These are phyloP conservation scores for Claviceps africana DNA, from an alignment of 2,329 filamentous ascomycete genomes.

Conservation along the genomic window DNA sequence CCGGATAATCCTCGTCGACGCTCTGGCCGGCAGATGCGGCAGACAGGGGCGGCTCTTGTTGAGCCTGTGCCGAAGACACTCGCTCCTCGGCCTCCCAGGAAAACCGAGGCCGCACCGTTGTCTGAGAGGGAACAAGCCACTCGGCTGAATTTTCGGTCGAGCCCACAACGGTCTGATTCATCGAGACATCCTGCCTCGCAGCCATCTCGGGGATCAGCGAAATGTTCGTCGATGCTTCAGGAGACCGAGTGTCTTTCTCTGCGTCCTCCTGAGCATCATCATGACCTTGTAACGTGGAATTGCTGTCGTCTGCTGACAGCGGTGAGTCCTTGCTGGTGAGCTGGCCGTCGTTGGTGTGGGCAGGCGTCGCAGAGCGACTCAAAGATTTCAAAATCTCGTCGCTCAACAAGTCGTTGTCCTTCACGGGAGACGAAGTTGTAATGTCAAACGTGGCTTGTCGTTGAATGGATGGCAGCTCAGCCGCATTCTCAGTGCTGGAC, in stretches of 20 bases:
- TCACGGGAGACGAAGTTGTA: conserved; percentile 37
- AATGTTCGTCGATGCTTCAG: not conserved
- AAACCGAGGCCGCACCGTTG: conserved; percentile 17
- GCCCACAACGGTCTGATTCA: not conserved
- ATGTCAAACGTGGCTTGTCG: conserved; percentile 34
- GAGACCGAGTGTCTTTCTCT: conserved; percentile 7
- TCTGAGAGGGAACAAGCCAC: conserved; percentile 1
- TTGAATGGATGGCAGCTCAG: conserved; percentile 23
- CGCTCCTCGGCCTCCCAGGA: conserved; percentile 26
- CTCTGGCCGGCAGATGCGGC: not conserved
- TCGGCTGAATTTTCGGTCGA: not conserved
- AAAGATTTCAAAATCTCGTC: conserved; percentile 65
- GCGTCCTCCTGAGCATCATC: conserved; percentile 44
- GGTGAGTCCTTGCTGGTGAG: conserved; percentile 10
- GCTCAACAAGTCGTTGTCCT: conserved; percentile 56
- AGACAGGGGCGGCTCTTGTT: not conserved
- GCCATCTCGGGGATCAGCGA: not conserved
- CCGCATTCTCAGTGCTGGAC: conserved; percentile 10
- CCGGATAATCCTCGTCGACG: not conserved
- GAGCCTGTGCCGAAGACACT: conserved; percentile 10
- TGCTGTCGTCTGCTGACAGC: conserved; percentile 36
- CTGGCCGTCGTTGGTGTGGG: conserved; percentile 6
- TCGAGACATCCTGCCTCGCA: not conserved
- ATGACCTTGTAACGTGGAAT: conserved; percentile 51
- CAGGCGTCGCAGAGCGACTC: conserved; percentile 29